Percentiles rank a stretch among this genome's conserved stretches.
phyloP scores from a whole-genome alignment of 2,329 filamentous ascomycete species.

The Dothiorella sarmentorum region DNA sequence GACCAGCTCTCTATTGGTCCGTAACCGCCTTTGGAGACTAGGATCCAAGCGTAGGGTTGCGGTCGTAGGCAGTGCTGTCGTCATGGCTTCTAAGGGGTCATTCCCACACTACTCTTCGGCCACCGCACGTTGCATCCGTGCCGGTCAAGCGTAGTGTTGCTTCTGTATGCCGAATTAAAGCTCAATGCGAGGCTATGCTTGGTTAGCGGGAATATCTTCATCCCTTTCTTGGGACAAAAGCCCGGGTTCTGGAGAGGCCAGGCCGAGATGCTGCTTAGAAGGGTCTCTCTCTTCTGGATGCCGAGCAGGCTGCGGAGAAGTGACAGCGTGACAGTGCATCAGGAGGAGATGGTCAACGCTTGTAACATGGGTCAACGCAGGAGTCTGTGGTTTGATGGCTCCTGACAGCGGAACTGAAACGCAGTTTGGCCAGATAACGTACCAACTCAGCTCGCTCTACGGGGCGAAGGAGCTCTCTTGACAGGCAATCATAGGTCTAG shows the following conservation, averaged over 20 bases:
- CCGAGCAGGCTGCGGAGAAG: background rate
- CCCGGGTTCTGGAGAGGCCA: background rate
- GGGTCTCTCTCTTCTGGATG: no score
- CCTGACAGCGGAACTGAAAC: background rate
- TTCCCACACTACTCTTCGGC: conserved; percentile 3
- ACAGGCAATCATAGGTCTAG: background rate
- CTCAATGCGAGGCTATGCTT: background rate
- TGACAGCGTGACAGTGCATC: no score
- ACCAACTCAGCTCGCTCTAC: background rate
- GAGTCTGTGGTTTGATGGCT: background rate
- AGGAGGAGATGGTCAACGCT: background rate
- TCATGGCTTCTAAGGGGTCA: conserved; percentile 9
- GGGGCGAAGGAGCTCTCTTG: background rate
- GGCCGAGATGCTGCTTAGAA: background rate
- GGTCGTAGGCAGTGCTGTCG: background rate
- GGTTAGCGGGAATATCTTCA: conserved; percentile 3
- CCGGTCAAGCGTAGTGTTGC: conserved; percentile 4
- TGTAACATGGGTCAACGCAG: background rate
- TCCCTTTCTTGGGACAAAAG: conserved; percentile 2
- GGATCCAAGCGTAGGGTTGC: background rate
- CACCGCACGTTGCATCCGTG: conserved; percentile 12
- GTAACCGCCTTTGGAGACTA: background rate
- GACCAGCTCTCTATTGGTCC: background rate
- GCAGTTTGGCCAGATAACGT: background rate
- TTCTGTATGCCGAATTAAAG: background rate